Conservation (phyloP, 495 filamentous ascomycete genomes). For the Corynascus novoguineensis region DNA sequence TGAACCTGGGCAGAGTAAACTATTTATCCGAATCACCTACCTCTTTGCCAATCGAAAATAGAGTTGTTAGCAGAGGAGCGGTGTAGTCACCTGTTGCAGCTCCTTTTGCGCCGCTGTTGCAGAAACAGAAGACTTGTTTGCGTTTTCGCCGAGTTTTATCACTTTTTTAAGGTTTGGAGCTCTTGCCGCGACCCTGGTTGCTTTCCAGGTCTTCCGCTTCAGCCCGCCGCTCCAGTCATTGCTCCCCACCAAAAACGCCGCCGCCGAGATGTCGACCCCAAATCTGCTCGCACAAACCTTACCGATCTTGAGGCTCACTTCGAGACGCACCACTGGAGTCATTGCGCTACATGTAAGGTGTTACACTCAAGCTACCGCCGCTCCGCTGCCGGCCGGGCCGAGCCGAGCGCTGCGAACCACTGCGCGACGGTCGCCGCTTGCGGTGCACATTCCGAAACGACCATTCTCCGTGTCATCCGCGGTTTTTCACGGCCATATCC, state of each 20-base stretch:
- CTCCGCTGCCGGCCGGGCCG: constrained; percentile 8
- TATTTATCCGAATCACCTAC: too few relatives aligned
- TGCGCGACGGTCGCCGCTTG: background rate
- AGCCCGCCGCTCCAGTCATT: background rate
- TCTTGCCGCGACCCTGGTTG: background rate
- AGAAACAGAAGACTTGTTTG: constrained; percentile 12
- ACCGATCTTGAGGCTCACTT: constrained; percentile 16
- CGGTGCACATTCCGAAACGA: constrained; percentile 5
- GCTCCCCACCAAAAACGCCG: background rate
- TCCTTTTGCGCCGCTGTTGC: background rate
- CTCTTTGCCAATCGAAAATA: too few relatives aligned
- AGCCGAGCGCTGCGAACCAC: background rate
- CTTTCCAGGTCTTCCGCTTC: background rate
- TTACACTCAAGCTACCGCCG: constrained; percentile 19
- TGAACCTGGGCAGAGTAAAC: too few relatives aligned
- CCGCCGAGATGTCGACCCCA: constrained; percentile 23
- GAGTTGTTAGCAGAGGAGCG: background rate
- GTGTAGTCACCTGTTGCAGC: constrained; percentile 5
- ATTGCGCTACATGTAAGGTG: constrained; percentile 22
- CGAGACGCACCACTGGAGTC: constrained; percentile 12
- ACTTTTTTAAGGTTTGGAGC: background rate
- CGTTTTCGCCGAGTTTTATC: constrained; percentile 1
- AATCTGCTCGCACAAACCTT: constrained; percentile 20
- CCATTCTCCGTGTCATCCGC: constrained; percentile 56
- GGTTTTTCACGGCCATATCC: constrained; percentile 68